phyloP scores from a whole-genome alignment of 352 stramenopile genomes.

The Phytopythium helicoides region DNA sequence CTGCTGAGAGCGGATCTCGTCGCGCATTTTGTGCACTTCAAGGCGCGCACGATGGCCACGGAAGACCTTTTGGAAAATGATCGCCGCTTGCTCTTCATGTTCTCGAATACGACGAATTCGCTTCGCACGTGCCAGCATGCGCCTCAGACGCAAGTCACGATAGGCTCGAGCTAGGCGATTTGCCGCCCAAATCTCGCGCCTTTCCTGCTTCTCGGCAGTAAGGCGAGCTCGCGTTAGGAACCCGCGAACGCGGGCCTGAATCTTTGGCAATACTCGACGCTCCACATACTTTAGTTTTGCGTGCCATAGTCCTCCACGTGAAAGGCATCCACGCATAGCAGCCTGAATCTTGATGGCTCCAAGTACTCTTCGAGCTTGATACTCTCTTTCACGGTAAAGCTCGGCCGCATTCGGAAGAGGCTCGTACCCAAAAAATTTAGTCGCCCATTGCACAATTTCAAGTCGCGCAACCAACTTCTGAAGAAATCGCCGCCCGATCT shows the following conservation, averaged over 20 bases:
- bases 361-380: constrained; percentile 29
- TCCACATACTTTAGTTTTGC: constrained; percentile 72
- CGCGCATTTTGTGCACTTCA: constrained; percentile 34
- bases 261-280: constrained; percentile 55
- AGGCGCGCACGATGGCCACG: constrained; percentile 57
- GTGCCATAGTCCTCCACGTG: constrained; percentile 66
- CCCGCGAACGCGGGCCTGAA: constrained; percentile 80
- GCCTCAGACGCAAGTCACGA: constrained; percentile 48
- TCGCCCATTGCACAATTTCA: constrained; percentile 81
- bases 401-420: constrained; percentile 79
- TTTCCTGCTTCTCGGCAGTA: constrained; percentile 20
- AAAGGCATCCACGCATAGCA: constrained; percentile 76
- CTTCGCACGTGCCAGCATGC: constrained; percentile 43
- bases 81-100: constrained; percentile 53
- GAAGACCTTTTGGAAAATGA: constrained; percentile 78
- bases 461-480: constrained; percentile 69
- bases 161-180: constrained; percentile 44
- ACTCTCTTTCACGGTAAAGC: constrained; percentile 63
- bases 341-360: constrained; percentile 78
- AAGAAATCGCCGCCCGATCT: constrained; percentile 72
- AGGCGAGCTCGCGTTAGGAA: constrained; percentile 61
- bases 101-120: constrained; percentile 51
- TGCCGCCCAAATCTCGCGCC: constrained; percentile 31
- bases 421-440: constrained; percentile 84
- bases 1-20: constrained; percentile 37